A percentile compares a stretch with the other conserved stretches of the same genome.
Evolutionary conservation across 768 basidiomycete species (phyloP).

Genomic region (Serpula lacrymans): DNA sequence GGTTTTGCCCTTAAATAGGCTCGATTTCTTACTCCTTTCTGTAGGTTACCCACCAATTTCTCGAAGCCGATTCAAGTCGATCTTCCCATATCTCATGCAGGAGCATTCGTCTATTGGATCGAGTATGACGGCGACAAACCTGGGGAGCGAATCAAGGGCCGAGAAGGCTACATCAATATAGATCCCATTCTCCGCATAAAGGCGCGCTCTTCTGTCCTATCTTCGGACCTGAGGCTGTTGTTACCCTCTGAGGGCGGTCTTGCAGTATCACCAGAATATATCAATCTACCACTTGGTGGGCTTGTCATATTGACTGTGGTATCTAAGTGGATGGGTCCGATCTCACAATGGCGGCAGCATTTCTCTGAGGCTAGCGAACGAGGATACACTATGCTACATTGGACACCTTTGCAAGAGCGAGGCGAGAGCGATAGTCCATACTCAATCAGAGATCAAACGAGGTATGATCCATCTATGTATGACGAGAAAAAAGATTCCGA

Average conservation of each 20-base stretch:
- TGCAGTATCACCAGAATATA: slow-evolving; percentile 43
- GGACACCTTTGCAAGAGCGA: slow-evolving; percentile 89
- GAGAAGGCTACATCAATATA: slow-evolving; percentile 94
- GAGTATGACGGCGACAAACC: slow-evolving; percentile 72
- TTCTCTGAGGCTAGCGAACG: slow-evolving; percentile 82
- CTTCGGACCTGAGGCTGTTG: slow-evolving; percentile 47
- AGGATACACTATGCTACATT: slow-evolving; percentile 98
- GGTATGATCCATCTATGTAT: slow-evolving; percentile 79
- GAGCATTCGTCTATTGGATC: slow-evolving; percentile 93
- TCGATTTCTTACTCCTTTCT: slow-evolving; percentile 1
- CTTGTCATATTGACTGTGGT: slow-evolving; percentile 86
- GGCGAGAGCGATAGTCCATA: slow-evolving; percentile 92
- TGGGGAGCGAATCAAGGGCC: slow-evolving; percentile 69
- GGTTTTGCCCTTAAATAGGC: slow-evolving; percentile 15
- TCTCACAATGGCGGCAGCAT: slow-evolving; percentile 71
- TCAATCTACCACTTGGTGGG: slow-evolving; percentile 82
- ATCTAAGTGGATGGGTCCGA: slow-evolving; percentile 97
- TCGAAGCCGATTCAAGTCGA: slow-evolving; percentile 92
- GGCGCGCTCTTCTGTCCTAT: slow-evolving; percentile 71
- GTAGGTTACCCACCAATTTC: slow-evolving; percentile 79
- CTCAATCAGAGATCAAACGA: slow-evolving; percentile 84
- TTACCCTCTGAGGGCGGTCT: slow-evolving; percentile 51
- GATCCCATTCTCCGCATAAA: slow-evolving; percentile 84
- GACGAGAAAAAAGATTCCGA: slow-evolving; percentile 37
- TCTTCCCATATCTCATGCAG: slow-evolving; percentile 93